These are phyloP conservation scores for Pythium coloratum DNA, from an alignment of 352 stramenopile genomes.

Conservation along the genomic window DNA sequence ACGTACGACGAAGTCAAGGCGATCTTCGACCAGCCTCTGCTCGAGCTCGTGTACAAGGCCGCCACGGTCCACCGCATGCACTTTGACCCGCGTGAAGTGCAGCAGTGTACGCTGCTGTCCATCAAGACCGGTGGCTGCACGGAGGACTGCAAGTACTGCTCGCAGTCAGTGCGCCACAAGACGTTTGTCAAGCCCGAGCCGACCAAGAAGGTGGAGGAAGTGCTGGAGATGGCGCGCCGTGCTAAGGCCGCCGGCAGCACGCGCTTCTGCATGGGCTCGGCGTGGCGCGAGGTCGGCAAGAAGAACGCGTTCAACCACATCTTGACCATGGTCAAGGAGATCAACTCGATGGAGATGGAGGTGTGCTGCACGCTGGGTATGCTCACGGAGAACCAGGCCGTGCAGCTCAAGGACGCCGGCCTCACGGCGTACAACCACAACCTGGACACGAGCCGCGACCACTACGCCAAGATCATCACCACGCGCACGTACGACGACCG, in stretches of 20 bases:
- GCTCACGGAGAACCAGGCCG: conserved; percentile 94
- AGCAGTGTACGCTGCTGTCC: conserved; percentile 96
- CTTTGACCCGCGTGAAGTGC: conserved; percentile 96
- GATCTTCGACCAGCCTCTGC: conserved; percentile 94
- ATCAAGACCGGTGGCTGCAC: conserved; percentile 98
- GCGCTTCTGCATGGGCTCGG: conserved; percentile 98
- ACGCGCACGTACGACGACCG: conserved; percentile 97
- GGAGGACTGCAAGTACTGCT: conserved; percentile 96
- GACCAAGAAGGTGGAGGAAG: conserved; percentile 96
- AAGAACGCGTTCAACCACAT: conserved; percentile 98
- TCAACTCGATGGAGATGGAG: conserved; percentile 91
- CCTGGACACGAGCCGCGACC: conserved; percentile 96
- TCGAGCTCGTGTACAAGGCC: conserved; percentile 97
- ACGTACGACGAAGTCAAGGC: conserved; percentile 94
- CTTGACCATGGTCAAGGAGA: conserved; percentile 95
- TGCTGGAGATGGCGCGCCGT: conserved; percentile 92
- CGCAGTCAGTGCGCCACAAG: conserved; percentile 95
- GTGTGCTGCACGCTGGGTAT: conserved; percentile 98
- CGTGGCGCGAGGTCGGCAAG: conserved; percentile 97
- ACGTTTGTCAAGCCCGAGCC: conserved; percentile 99
- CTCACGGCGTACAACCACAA: conserved; percentile 99
- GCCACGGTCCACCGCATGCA: conserved; percentile 97
- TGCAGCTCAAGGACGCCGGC: conserved; percentile 97
- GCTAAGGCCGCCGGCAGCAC: conserved; percentile 96
- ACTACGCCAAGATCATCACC: conserved; percentile 97